Base-by-base conservation (phyloP, 208 protist species). In the Trypanosoma brucei region DNA sequence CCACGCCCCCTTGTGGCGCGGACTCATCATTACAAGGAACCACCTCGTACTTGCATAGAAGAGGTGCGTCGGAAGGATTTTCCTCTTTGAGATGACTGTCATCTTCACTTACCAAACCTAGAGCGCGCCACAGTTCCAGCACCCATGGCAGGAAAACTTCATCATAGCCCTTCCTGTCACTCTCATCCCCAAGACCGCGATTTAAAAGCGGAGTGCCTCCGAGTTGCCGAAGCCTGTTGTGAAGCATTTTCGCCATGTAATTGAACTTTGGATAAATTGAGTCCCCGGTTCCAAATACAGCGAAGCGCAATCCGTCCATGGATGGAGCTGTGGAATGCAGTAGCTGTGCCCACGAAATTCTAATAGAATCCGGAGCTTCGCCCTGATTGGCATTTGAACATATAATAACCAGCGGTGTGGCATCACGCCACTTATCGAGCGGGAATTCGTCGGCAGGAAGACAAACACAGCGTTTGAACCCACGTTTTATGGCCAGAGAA, bases 271-370 rank as follows among this genome's bases (percentile, higher is more conserved):
- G 59, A 65, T 97, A 97, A 7, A 85, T 60, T 1, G 83, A 91
- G 72, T 97, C 92, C 8, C 94, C 94, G 3, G 95, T 62, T 8
- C 92, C 94, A 71, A 96, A 97, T 9, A 97, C 85, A 53, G 92
- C 85, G 70, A 89, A 96, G 13, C 51, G 61, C 44, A 97, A 53
- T 5, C 78, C 72, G 11, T 71, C 53, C 66, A 96, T 74, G 48
- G 60, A 71, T 2, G 69, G 68, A 6, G 77, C 57, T 9, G 61
- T 58, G 6, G 62, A 59, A 34, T 77, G 58, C 39, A 93, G 71
- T 34, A 95, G 65, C 36, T 59, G 59, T 13, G 62, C 37, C 86
- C 90, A 95, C 1, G 90, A 86, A 8, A 70, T 55, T 8, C 86
- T 79, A 57, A 92, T 84, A 2, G 79, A 83, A 53, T 86, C 74